Base-by-base conservation (phyloP, 2,329 filamentous ascomycete species). In the Verticillium alfalfae region DNA sequence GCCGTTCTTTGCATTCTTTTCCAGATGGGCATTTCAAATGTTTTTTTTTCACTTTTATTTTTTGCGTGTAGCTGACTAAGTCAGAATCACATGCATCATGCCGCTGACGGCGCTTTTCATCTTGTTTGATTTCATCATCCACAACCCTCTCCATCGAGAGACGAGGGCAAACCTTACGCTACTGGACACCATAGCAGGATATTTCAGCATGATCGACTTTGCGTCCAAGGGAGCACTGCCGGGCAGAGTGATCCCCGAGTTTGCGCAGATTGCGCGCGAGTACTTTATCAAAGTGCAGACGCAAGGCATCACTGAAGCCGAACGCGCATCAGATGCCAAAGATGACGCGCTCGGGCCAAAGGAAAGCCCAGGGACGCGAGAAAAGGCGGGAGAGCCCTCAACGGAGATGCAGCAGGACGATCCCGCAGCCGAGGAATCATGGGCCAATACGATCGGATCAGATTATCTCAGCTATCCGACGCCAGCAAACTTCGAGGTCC, bases 81-180 rank as follows among this genome's bases (percentile, higher is more conserved):
- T 5, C 56, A 69, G 67, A 34, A 62, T 67, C 15, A 60, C 65
- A 12, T 64, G 55, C 3, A 57, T 63, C 37, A 62, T 65, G 58
- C 66, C 66, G 2, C 34, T 68, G 26, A 61, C 63, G 12, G 66
- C 66, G 1, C 56, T 68, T 2, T 68, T 68, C 39, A 65, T 68
- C 56, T 61, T 68, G 16, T 68, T 68, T 37, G 67, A 68, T 57
- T 65, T 67, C 31, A 60, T 68, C 12, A 66, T 68, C 57, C 64
- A 68, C 45, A 66, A 68, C 59, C 67, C 67, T 2, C 22, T 36
- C 7, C 67, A 67, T n/a, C 54, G 55, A 12, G 66, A 67, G 18
- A 64, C 64, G n/a, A 36, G 57, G 18, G 45, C 49, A 10, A 66
- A 67, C 55, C 61, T 68, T 1, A 39, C 58, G 2, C 60, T 65